Conservation (phyloP, 345 rosid species). For the Hevea brasiliensis region DNA sequence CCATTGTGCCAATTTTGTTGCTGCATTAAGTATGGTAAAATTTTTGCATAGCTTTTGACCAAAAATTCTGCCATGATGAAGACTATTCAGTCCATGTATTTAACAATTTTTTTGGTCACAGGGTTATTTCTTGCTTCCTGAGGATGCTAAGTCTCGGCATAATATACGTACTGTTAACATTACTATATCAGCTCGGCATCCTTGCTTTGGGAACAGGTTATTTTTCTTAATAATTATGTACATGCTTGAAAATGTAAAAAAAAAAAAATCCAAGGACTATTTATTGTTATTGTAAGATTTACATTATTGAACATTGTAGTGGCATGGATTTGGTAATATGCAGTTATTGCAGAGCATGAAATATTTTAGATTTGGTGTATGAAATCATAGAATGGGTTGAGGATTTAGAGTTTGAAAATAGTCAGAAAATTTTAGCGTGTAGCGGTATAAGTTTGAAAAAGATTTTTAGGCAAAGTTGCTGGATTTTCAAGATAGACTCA, state of each 20-base stretch:
- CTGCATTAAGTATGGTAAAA: not conserved
- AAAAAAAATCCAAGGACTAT: too few relatives aligned
- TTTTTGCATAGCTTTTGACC: too few relatives aligned
- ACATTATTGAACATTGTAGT: not conserved
- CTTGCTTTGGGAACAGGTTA: conserved; percentile 99
- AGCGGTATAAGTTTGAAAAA: not conserved
- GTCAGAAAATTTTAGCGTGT: not conserved
- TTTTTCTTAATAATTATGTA: not conserved
- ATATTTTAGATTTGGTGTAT: not conserved
- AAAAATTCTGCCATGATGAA: not conserved
- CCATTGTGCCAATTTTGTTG: conserved; percentile 1
- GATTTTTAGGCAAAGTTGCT: not conserved
- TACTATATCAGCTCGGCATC: conserved; percentile 86
- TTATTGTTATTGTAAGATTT: not conserved
- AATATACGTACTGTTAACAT: conserved; percentile 75
- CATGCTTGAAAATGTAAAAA: not conserved
- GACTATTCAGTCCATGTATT: conserved; percentile 6
- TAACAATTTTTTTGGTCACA: conserved; percentile 27
- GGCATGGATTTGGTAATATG: not conserved
- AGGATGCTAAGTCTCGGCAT: conserved; percentile 79
- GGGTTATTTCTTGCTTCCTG: conserved; percentile 96
- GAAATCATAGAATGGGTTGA: not conserved
- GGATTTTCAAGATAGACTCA: too few relatives aligned
- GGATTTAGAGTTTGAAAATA: not conserved
- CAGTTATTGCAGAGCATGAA: not conserved